Base-by-base conservation (phyloP, 345 rosid species). In the Rubroshorea leprosula region DNA sequence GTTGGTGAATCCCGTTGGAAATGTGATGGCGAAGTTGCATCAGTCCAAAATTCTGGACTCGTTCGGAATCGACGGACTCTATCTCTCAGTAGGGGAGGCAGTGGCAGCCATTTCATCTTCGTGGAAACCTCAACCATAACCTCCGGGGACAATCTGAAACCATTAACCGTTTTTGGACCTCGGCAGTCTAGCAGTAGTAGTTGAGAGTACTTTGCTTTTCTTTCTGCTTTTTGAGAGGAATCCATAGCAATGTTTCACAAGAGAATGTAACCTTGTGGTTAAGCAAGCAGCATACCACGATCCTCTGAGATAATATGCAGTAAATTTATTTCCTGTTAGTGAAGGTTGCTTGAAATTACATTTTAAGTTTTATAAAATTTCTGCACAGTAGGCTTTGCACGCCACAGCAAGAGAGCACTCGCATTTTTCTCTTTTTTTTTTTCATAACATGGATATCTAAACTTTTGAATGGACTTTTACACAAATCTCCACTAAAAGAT, bases 1-100 rank as follows among this genome's bases (percentile, higher is more conserved):
- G 45, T 54, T 85, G 76, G 80, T 74, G 29, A 83, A 80, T 68
- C 89, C 89, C 1, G 86, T 70, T 14, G 86, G 68, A 31, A 83
- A 70, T 47, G 89, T 83, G 52, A 75, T 65, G 67, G 93, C 83
- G 64, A 85, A 85, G 77, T 70, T 85, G 43, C 72, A 83, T 57
- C 68, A 76, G 5, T 71, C 93, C 0, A 57, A 72, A 29, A 23
- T 55, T 5, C 31, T 80, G 49, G 81, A 77, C 35, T 61, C 71
- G 0, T 80, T 85, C 3, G 72, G 73, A 57, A 19, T 64, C 43
- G 77, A 77, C 15, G 78, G 81, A 19, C 24, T 85, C 0, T 85
- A 85, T 68, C 75, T 85, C 39, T 73, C 88, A 0, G 78, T 85
- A 2, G 74, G 57, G 22, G 89, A 82, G 71, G 92, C 92, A 1